phyloP scores from a whole-genome alignment of 257 asterid species.

The Thymus quinquecostatus region DNA sequence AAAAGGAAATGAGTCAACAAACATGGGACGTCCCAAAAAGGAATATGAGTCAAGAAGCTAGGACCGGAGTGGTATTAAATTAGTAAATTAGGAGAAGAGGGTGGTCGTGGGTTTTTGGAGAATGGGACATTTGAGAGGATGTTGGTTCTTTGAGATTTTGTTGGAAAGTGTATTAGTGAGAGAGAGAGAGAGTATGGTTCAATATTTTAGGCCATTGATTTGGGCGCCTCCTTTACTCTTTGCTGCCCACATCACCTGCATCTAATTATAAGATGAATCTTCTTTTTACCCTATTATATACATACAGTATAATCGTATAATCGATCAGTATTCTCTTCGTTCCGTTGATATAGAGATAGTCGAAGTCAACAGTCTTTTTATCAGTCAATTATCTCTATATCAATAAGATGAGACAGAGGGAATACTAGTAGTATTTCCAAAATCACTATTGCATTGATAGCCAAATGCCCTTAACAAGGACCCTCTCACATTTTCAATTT shows the following conservation, averaged over 20 bases:
- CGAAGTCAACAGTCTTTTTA: too few species aligned
- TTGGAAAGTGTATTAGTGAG: conserved; percentile 58
- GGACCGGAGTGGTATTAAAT: too few species aligned
- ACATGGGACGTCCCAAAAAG: too few species aligned
- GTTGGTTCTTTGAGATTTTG: conserved; percentile 80
- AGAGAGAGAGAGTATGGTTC: conserved; percentile 43
- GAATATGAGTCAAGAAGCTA: too few species aligned
- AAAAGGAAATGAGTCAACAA: too few species aligned
- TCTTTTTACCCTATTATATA: background rate
- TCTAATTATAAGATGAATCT: conserved; percentile 44
- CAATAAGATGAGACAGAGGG: too few species aligned
- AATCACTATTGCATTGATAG: background rate
- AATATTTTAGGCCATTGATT: conserved; percentile 56
- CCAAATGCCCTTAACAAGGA: too few species aligned
- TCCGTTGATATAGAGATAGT: too few species aligned
- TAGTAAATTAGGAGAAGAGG: conserved; percentile 31
- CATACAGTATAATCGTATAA: background rate
- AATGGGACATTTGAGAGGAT: conserved; percentile 73
- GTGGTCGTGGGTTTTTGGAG: conserved; percentile 87
- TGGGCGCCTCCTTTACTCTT: conserved; percentile 42
- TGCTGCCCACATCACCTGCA: conserved; percentile 50
- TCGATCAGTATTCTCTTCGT: too few species aligned
- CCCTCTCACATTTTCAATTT: too few species aligned
- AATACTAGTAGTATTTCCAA: background rate
- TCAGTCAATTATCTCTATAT: too few species aligned